phyloP scores from a whole-genome alignment of 2,329 filamentous ascomycete genomes.

The Neurospora crassa region DNA sequence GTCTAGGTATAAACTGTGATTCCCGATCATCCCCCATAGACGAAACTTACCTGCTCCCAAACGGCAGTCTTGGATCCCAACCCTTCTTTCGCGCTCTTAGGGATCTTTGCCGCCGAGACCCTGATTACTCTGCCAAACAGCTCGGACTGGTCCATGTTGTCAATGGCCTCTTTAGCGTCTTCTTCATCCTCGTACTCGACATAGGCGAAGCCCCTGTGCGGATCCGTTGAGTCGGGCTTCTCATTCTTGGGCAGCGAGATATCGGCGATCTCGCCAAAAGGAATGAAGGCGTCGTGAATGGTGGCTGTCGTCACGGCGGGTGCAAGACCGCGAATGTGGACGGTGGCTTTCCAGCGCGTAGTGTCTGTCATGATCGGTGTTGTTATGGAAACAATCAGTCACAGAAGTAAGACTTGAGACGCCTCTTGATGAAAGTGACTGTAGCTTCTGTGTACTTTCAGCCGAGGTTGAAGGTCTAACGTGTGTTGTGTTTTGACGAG shows the following conservation, averaged over 20 bases:
- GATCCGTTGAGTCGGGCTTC: constrained; percentile 63
- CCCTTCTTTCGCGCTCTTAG: constrained; percentile 71
- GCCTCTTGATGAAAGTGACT: not conserved
- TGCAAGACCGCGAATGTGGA: constrained; percentile 86
- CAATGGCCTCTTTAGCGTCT: constrained; percentile 89
- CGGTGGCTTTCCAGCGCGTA: constrained; percentile 76
- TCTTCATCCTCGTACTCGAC: constrained; percentile 82
- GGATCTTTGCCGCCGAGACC: constrained; percentile 83
- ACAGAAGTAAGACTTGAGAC: not conserved
- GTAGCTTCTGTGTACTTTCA: not conserved
- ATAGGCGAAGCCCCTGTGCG: constrained; percentile 90
- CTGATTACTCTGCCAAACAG: constrained; percentile 88
- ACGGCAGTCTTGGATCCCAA: constrained; percentile 88
- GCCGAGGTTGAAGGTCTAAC: not conserved
- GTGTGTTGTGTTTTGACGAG: not conserved
- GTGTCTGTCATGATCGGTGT: constrained; percentile 62
- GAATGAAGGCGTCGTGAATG: constrained; percentile 85
- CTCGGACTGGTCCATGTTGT: constrained; percentile 98
- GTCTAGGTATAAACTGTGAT: not conserved
- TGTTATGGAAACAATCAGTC: not conserved
- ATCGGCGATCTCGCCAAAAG: constrained; percentile 92
- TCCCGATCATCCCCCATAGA: not conserved
- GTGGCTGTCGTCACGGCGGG: constrained; percentile 64
- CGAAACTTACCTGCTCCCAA: constrained; percentile 77
- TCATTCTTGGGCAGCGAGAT: constrained; percentile 86